Evolutionary conservation across 2,329 filamentous ascomycete genomes (phyloP), one percentile per base, ranked within the genome.

Genomic region (Sarocladium strictum): DNA sequence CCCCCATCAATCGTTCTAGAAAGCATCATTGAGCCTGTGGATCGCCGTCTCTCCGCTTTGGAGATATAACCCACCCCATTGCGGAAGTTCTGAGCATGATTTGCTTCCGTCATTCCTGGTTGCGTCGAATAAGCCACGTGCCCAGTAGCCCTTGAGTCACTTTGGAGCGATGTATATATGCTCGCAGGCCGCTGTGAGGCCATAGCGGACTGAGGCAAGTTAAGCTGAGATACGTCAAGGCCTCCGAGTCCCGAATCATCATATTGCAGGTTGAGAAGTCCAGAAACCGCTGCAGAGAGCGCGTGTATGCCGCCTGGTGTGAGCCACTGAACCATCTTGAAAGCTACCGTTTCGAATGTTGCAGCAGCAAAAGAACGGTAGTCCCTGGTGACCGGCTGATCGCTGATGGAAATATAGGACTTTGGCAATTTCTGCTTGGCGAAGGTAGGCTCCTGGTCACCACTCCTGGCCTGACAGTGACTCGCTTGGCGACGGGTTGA

Each of bases 241-340:
- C 21, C 4, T 47, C 23, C 10, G 3, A 47, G 15, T 10, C 24
- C 24, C 21, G 24, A 23, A 15, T 47, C 43, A 26, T 27, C 14
- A 47, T 47, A 24, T 17, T 47, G 23, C 23, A 27, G 21, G 24
- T 12, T 7, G 29, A 47, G 43, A 3, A 51, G 17, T 3, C 47
- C 3, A 35, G 47, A 19, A 9, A 51, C 9, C n/a, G 47, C n/a
- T 12, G 12, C 47, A 9, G 14, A 32, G 5, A 51, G 26, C 11
- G 45, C 26, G 19, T 21, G 21, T 3, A 83, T 64, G n/a, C 75
- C 77, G 54, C 75, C 74, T 0, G 83, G 83, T 1, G 83, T 83
- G n/a, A 87, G 69, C 84, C 83, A 87, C 64, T 87, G 84, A 3
- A 87, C 62, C 82, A 87, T 87, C 62, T 84, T 86, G 66, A 87